phyloP scores from a whole-genome alignment of 345 rosid species.

The Citrus australasica region DNA sequence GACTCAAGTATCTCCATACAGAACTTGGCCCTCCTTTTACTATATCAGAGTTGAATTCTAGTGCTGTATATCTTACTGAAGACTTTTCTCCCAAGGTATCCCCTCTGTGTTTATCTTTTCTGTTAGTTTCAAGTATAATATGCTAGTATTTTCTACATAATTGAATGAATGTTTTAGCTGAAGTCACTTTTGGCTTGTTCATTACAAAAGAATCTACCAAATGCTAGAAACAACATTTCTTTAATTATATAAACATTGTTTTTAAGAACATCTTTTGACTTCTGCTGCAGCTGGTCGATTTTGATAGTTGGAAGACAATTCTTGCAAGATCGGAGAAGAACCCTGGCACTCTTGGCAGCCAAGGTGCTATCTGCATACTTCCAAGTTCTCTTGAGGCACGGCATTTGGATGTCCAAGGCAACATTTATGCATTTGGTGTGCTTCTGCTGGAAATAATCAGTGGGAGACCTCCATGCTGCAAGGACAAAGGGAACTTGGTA shows the following conservation, averaged over 20 bases:
- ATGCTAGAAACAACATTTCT: not conserved
- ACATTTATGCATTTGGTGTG: slow-evolving; percentile 82
- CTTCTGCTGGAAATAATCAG: slow-evolving; percentile 84
- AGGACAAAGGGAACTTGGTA: slow-evolving; percentile 82
- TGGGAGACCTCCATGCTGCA: slow-evolving; percentile 85
- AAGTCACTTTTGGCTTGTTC: slow-evolving; percentile 1
- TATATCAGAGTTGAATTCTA: slow-evolving; percentile 86
- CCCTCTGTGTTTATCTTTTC: not conserved
- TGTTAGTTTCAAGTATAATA: not conserved
- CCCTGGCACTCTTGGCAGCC: slow-evolving; percentile 63
- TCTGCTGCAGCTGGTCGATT: slow-evolving; percentile 80
- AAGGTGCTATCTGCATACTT: slow-evolving; percentile 78
- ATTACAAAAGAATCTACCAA: not conserved
- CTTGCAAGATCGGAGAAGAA: slow-evolving; percentile 88
- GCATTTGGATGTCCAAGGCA: slow-evolving; percentile 77
- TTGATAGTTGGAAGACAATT: slow-evolving; percentile 94
- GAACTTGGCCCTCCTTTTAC: slow-evolving; percentile 91
- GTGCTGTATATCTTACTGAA: slow-evolving; percentile 88
- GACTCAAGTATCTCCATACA: slow-evolving; percentile 86
- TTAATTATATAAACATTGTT: not conserved
- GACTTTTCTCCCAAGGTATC: slow-evolving; percentile 93
- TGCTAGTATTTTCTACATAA: not conserved
- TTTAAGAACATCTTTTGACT: not conserved
- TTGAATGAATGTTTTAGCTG: not conserved
- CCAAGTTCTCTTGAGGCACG: slow-evolving; percentile 73